Evolutionary conservation across 2,329 filamentous ascomycete genomes (phyloP).

Genomic region (Ceratocystis cubensis): DNA sequence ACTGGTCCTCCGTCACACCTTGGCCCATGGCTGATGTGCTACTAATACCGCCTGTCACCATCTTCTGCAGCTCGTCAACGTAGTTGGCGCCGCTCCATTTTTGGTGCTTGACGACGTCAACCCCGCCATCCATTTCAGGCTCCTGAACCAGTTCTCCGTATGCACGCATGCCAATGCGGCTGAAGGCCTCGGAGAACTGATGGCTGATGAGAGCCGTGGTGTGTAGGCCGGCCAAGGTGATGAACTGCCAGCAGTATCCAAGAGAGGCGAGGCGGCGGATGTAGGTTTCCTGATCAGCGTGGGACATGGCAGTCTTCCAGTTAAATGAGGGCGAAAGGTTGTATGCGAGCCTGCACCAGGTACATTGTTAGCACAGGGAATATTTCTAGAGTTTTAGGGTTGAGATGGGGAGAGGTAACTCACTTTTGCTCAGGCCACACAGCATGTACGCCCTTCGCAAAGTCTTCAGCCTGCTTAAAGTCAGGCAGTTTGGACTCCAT

Average conservation of each 20-base stretch:
- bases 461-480: slow-evolving; percentile 80
- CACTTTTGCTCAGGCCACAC: slow-evolving; percentile 95
- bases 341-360: slow-evolving; percentile 62
- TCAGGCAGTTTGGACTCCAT: slow-evolving; percentile 98
- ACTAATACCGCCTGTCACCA: slow-evolving; percentile 87
- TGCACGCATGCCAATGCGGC: slow-evolving; percentile 77
- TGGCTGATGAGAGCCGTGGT: slow-evolving; percentile 87
- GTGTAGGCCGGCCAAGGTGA: slow-evolving; percentile 95
- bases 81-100: slow-evolving; percentile 97
- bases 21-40: slow-evolving; percentile 93
- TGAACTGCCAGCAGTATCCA: slow-evolving; percentile 99
- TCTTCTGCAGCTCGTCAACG: slow-evolving; percentile 88
- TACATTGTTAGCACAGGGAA: slow-evolving; percentile 21
- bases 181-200: slow-evolving; percentile 73
- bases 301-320: slow-evolving; percentile 95
- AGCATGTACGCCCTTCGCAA: slow-evolving; percentile 83
- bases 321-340: slow-evolving; percentile 99
- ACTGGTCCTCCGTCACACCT: slow-evolving; percentile 96
- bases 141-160: slow-evolving; percentile 97
- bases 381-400: background rate
- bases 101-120: slow-evolving; percentile 97
- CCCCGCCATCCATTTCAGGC: slow-evolving; percentile 79
- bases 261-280: slow-evolving; percentile 75
- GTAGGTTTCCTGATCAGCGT: slow-evolving; percentile 90
- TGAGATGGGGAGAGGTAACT: slow-evolving; percentile 28